These are phyloP conservation scores for Solanum etuberosum DNA, from an alignment of 257 asterid genomes.

Conservation along the genomic window DNA sequence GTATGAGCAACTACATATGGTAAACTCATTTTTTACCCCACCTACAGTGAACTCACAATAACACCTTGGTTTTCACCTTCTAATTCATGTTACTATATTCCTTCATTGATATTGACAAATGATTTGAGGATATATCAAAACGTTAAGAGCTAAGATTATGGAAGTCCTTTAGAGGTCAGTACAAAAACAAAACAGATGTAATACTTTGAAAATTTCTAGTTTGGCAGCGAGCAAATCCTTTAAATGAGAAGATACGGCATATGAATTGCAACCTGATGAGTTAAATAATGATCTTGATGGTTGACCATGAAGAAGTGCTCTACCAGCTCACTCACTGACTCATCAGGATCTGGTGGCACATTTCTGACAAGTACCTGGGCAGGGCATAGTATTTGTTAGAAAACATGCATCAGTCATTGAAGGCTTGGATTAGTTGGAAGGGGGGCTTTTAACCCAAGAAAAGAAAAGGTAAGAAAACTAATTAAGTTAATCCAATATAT, in stretches of 20 bases:
- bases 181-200: neutral
- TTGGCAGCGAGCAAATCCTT: neutral
- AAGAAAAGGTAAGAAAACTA: neutral
- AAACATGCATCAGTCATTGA: neutral
- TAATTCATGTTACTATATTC: neutral
- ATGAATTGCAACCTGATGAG: constrained; percentile 59
- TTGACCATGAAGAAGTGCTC: constrained; percentile 95
- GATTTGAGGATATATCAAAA: neutral
- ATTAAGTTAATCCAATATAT: neutral
- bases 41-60: neutral
- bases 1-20: neutral
- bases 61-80: neutral
- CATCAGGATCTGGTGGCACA: constrained; percentile 88
- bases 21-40: neutral
- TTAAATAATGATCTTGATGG: constrained; percentile 79
- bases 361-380: constrained; percentile 74
- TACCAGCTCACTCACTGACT: constrained; percentile 71
- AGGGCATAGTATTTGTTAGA: neutral
- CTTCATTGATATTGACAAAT: neutral
- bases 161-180: neutral
- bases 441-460: neutral
- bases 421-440: neutral
- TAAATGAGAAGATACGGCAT: neutral
- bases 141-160: neutral
- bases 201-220: neutral